Evolutionary conservation across 2,329 filamentous ascomycete species (phyloP), one percentile per base, ranked within the genome.

Genomic region (Curvularia sp.): DNA sequence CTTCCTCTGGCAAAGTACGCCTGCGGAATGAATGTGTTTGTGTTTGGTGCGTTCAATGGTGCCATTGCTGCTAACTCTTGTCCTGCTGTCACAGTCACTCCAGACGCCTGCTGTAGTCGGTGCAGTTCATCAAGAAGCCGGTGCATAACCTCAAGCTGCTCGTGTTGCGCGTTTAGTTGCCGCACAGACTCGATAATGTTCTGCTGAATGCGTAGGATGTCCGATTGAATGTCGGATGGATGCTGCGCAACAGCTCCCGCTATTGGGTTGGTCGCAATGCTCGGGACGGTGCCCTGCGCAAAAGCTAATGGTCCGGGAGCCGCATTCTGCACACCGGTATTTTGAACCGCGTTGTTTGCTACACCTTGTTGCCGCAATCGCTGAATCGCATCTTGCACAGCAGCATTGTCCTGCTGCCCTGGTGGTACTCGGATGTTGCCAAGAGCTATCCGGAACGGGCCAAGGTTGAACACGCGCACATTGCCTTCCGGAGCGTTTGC

Each of bases 111-210:
- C 51, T 73, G 73, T 35, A 75, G 61, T 1, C 71, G 65, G 46
- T 75, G 67, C 41, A 76, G 69, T 53, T 73, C 73, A 47, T 58
- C 67, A 28, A 76, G 65, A 50, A 77, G 67, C 18, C 65, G 62
- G 24, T 75, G 70, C 12, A 75, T 61, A 13, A 72, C 66, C 44
- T 76, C 72, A 13, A 77, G 63, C 58, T 77, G 75, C 49, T 69
- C 65, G 24, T 75, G 71, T 51, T 76, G 74, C 8, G 60, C 61
- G 49, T 74, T 72, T 15, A 77, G 58, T 41, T 73, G 71, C 15
- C 70, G 73, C 31, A 77, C 57, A n/a, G 74, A 75, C 24, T 75
- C 64, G 22, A 75, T 69, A 38, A 77, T 77, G 50, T 75, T 75
- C 15, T 76, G 71, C 55, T 77, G 75, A 13, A 76, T 63, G 18